Conservation (phyloP, 495 filamentous ascomycete genomes). For the Aspergillus haitiensis region DNA sequence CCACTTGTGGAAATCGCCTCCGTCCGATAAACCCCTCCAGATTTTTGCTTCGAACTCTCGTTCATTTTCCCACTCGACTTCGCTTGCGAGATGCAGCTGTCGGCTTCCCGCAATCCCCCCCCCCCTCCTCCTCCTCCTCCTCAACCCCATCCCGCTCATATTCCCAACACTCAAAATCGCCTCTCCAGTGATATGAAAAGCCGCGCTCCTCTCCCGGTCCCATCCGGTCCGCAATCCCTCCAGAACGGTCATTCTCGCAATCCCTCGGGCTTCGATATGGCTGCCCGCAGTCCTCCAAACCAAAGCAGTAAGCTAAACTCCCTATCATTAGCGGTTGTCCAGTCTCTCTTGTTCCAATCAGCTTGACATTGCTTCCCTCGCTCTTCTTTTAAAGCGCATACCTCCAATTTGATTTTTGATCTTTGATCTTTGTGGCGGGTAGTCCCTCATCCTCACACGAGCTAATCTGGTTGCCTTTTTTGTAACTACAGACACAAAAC, state of each 20-base stretch:
- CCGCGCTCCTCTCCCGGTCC: constrained; percentile 43
- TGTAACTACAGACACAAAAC: constrained; percentile 73
- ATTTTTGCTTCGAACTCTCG: constrained; percentile 20
- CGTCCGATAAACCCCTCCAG: constrained; percentile 37
- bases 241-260: constrained; percentile 52
- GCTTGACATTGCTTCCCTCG: no score
- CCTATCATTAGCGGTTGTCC: not conserved
- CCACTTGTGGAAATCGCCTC: constrained; percentile 16
- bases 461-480: constrained; percentile 23
- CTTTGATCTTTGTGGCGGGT: not conserved
- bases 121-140: constrained; percentile 13
- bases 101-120: constrained; percentile 26
- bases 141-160: constrained; percentile 21
- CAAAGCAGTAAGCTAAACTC: constrained; percentile 51
- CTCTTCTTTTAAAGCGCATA: not conserved
- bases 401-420: not conserved
- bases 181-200: constrained; percentile 44
- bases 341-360: no score
- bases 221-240: constrained; percentile 36
- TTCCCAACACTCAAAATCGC: constrained; percentile 26
- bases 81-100: constrained; percentile 29
- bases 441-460: not conserved
- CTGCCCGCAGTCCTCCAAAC: constrained; percentile 74
- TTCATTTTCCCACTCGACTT: constrained; percentile 20
- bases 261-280: constrained; percentile 48